Evolutionary conservation across 2,329 filamentous ascomycete species (phyloP), one percentile per base, ranked within the genome.

Genomic region (Massarina eburnea): DNA sequence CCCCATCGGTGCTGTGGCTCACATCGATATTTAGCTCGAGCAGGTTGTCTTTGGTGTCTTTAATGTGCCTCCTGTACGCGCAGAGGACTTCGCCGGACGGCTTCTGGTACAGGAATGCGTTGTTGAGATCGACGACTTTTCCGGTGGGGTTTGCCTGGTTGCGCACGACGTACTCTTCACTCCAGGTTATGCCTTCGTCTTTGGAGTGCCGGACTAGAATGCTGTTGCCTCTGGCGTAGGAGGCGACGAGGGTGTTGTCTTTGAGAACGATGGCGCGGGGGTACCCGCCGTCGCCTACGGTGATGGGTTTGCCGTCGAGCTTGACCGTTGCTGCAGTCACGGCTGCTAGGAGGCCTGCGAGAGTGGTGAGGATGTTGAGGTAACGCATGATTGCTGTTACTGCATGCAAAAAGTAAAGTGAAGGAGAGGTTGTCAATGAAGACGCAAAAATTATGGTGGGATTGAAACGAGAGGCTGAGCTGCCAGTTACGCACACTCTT

Each of bases 91-190:
- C 27, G 27, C 27, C 27, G 12, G 27, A 8, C 4, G 38, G 17
- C 10, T 20, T 29, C 20, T 40, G 38, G 27, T 24, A 40, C 7
- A 40, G 27, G 27, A 40, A 40, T 9, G 27, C 24, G 38, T 40
- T 40, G 26, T 40, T 40, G 34, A 36, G 12, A 36, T 36, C 34
- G 9, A 20, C 34, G 17, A n/a, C n/a, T 21, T 30, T 20, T 7
- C 15, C 22, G 17, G 4, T 2, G 8, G 17, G 19, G 9, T 21
- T 19, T 2, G 8, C 19, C 8, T 21, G 9, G 10, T 21, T 8
- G n/a, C 22, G 24, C 12, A 40, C 38, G n/a, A 20, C 10, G 17
- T 15, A 17, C n/a, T 22, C 24, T 14, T 40, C 17, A 15, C 18
- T 21, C 38, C 38, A 40, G 10, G n/a, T 40, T 18, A 14, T 17